phyloP scores from a whole-genome alignment of 225 moss, liverwort and hornwort species.

The Straminergon stramineum region DNA sequence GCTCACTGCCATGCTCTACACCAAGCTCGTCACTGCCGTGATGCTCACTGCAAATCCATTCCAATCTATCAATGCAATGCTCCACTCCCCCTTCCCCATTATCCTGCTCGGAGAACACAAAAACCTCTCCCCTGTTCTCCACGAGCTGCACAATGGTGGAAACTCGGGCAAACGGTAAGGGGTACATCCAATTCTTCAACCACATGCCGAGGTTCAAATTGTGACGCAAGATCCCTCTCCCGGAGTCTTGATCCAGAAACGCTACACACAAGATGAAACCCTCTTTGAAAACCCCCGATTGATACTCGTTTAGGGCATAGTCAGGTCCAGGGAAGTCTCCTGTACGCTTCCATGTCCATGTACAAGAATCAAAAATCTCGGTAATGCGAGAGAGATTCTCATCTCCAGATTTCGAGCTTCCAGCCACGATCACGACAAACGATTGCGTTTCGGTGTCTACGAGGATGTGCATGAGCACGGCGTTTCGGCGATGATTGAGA shows the following conservation, averaged over 20 bases:
- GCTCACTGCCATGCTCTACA: neutral
- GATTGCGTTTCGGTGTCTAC: neutral
- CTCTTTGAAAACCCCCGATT: neutral
- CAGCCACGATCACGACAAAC: conserved; percentile 7
- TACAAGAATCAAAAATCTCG: conserved; percentile 4
- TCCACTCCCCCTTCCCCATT: neutral
- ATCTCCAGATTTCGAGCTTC: conserved; percentile 3
- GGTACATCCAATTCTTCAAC: neutral
- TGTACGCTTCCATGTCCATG: neutral
- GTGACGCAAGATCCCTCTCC: conserved; percentile 9
- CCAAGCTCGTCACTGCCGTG: neutral
- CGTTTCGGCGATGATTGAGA: conserved; percentile 13
- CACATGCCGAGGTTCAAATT: neutral
- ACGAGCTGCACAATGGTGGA: conserved; percentile 7
- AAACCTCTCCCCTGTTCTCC: neutral
- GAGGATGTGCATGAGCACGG: conserved; percentile 25
- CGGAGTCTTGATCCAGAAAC: neutral
- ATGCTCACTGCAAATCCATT: neutral
- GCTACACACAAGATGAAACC: conserved; percentile 4
- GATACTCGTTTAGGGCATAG: conserved; percentile 16
- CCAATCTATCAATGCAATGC: conserved; percentile 6
- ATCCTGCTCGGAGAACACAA: conserved; percentile 23
- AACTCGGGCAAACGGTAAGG: neutral
- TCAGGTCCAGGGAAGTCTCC: conserved; percentile 15
- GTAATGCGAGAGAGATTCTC: conserved; percentile 4